Percentiles rank a stretch among this genome's conserved stretches.
Conservation (phyloP, 148 eudicot genomes). For the Simmondsia chinensis region DNA sequence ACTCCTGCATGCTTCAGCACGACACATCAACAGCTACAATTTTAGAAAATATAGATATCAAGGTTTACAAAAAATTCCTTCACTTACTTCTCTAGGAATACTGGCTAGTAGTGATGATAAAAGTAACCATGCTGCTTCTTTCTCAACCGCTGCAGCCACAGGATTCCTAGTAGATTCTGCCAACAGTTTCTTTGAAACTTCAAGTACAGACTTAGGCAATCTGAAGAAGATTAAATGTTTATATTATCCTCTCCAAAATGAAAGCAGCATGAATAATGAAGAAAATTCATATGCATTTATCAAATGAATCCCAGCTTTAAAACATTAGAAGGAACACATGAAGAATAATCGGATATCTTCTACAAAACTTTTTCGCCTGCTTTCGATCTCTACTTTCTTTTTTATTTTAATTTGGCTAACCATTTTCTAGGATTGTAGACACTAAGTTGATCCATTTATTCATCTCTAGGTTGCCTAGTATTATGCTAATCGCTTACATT, state of each 20-base stretch:
- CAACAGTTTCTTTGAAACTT: slow-evolving; percentile 83
- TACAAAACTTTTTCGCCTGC: no score
- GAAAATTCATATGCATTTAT: background rate
- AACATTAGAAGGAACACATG: no score
- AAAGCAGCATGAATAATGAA: background rate
- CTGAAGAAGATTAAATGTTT: slow-evolving; percentile 30
- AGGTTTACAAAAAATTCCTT: slow-evolving; percentile 6
- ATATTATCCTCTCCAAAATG: slow-evolving; percentile 1
- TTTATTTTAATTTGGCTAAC: no score
- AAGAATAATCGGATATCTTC: no score
- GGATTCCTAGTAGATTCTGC: slow-evolving; percentile 60
- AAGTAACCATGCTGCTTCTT: slow-evolving; percentile 92
- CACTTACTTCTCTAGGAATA: slow-evolving; percentile 76
- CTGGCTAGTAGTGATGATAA: slow-evolving; percentile 82
- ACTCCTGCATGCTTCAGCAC: slow-evolving; percentile 53
- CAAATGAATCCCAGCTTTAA: background rate
- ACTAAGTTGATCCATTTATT: no score
- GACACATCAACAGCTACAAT: slow-evolving; percentile 9
- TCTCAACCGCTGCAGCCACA: slow-evolving; percentile 59
- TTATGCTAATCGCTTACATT: no score
- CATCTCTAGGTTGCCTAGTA: no score
- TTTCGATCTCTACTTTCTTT: no score
- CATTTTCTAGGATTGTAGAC: no score
- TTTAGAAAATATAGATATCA: background rate
- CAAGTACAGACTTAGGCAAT: slow-evolving; percentile 84